These are phyloP conservation scores for Capronia epimyces DNA, from an alignment of 2,329 filamentous ascomycete species.

Conservation along the genomic window DNA sequence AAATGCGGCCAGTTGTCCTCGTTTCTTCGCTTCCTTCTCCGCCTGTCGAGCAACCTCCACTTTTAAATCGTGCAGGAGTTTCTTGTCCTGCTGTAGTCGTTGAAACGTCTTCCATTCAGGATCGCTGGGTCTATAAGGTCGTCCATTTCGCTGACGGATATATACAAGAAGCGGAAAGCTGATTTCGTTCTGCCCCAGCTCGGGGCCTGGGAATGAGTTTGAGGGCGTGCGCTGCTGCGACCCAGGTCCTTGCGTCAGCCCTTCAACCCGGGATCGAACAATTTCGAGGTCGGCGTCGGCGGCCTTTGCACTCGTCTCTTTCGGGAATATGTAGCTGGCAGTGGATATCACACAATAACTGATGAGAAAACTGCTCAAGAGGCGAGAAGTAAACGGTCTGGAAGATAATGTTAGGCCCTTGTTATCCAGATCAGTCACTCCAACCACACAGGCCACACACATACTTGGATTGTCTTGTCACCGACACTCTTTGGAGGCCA, in stretches of 20 bases:
- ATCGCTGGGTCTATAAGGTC: constrained; percentile 18
- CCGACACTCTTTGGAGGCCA: constrained; percentile 23
- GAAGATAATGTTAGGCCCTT: background rate
- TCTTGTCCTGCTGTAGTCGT: constrained; percentile 22
- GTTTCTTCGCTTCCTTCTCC: constrained; percentile 1
- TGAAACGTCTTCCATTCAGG: constrained; percentile 26
- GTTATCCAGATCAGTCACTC: background rate
- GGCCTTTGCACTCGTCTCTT: background rate
- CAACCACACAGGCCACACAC: constrained; percentile 7
- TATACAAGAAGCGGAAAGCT: background rate
- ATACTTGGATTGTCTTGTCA: constrained; percentile 22
- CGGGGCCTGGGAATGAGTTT: background rate
- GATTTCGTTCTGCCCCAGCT: background rate
- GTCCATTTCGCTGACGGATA: background rate
- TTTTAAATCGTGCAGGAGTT: constrained; percentile 17
- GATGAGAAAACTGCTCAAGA: constrained; percentile 23
- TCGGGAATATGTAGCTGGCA: constrained; percentile 7
- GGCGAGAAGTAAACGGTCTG: constrained; percentile 19
- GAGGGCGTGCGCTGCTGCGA: background rate
- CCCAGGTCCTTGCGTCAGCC: background rate
- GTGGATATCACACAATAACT: constrained; percentile 22
- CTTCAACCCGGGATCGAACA: background rate
- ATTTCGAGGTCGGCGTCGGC: background rate
- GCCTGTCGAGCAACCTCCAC: constrained; percentile 8
- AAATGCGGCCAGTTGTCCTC: background rate